These are phyloP conservation scores for Sporothrix protearum DNA, from an alignment of 2,329 filamentous ascomycete genomes.

Conservation along the genomic window DNA sequence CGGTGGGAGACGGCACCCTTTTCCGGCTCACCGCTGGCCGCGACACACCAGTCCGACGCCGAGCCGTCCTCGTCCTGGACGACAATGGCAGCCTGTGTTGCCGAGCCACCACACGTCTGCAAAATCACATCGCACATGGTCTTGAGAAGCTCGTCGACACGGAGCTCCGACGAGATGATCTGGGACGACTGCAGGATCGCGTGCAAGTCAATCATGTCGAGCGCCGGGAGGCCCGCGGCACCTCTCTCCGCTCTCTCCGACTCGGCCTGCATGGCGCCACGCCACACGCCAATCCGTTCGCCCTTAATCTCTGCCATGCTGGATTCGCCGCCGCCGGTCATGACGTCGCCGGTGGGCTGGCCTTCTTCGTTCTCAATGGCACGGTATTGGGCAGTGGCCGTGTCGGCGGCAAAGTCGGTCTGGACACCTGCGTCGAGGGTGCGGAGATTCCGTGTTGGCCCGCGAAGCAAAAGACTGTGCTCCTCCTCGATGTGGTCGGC, in stretches of 20 bases:
- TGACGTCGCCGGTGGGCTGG: slow-evolving; percentile 42
- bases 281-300: slow-evolving; percentile 61
- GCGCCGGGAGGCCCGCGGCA: slow-evolving; percentile 62
- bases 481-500: slow-evolving; percentile 64
- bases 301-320: slow-evolving; percentile 50
- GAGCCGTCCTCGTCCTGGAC: slow-evolving; percentile 61
- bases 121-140: slow-evolving; percentile 80
- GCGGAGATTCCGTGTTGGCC: slow-evolving; percentile 55
- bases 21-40: slow-evolving; percentile 70
- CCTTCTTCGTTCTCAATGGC: slow-evolving; percentile 44
- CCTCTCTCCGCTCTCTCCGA: slow-evolving; percentile 38
- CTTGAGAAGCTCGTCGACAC: slow-evolving; percentile 70
- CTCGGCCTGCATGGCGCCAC: slow-evolving; percentile 57
- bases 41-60: slow-evolving; percentile 62
- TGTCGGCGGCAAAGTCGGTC: slow-evolving; percentile 61
- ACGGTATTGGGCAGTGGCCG: slow-evolving; percentile 51
- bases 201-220: slow-evolving; percentile 80
- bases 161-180: slow-evolving; percentile 72
- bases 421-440: slow-evolving; percentile 64
- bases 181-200: slow-evolving; percentile 76
- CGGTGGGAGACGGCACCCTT: slow-evolving; percentile 63
- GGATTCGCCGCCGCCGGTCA: slow-evolving; percentile 37
- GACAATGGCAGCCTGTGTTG: slow-evolving; percentile 69
- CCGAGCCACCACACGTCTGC: slow-evolving; percentile 68
- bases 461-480: slow-evolving; percentile 64